A percentile compares a stretch with the other conserved stretches of the same genome.
Conservation (phyloP, 805 yeast species). For the Ogataea parapolymorpha region DNA sequence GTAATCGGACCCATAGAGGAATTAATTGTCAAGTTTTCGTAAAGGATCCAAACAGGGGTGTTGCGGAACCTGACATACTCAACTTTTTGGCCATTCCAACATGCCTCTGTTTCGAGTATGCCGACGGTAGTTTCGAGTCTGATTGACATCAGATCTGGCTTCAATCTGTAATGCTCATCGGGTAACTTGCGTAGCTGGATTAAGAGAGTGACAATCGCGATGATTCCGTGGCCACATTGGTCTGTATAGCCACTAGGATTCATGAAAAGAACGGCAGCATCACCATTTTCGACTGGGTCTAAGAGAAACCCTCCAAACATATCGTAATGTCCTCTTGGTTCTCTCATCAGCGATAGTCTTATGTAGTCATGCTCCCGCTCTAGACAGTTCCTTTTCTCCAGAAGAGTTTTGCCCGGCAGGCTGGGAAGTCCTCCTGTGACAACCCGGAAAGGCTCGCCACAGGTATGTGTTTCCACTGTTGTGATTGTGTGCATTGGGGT, state of each 20-base stretch:
- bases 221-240: slow-evolving; percentile 31
- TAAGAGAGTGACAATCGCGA: slow-evolving; percentile 23
- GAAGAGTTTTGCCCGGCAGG: slow-evolving; percentile 21
- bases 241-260: slow-evolving; percentile 30
- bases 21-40: slow-evolving; percentile 14
- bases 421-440: slow-evolving; percentile 21
- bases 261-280: slow-evolving; percentile 25
- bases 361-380: slow-evolving; percentile 23
- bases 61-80: slow-evolving; percentile 25
- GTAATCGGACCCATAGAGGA: slow-evolving; percentile 18
- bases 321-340: slow-evolving; percentile 30
- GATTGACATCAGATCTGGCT: slow-evolving; percentile 22
- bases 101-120: slow-evolving; percentile 19
- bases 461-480: slow-evolving; percentile 27
- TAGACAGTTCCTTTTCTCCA: slow-evolving; percentile 22
- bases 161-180: slow-evolving; percentile 14
- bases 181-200: slow-evolving; percentile 21
- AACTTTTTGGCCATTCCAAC: slow-evolving; percentile 25
- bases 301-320: slow-evolving; percentile 29
- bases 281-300: slow-evolving; percentile 20
- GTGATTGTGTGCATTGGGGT: slow-evolving; percentile 13
- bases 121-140: slow-evolving; percentile 28
- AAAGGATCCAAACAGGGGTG: slow-evolving; percentile 23
- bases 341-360: slow-evolving; percentile 24
- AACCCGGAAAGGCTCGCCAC: slow-evolving; percentile 28